These are phyloP conservation scores for Tulasnella sp. DNA, from an alignment of 768 basidiomycete genomes.

Conservation along the genomic window DNA sequence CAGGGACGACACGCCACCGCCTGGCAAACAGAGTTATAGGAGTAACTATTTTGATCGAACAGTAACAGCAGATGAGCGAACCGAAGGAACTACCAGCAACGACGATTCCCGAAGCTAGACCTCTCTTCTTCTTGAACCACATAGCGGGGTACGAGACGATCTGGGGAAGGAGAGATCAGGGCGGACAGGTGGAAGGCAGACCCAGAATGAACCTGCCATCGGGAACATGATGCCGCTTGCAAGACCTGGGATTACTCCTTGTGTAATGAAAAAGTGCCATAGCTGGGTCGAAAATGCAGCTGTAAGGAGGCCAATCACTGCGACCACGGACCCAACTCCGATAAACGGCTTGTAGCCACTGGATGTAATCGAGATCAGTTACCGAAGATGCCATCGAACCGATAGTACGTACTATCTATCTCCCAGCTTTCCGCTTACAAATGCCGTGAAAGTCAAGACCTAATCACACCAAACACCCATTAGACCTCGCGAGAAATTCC, in stretches of 20 bases:
- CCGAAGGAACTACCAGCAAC: conserved; percentile 31
- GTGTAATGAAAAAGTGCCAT: conserved; percentile 32
- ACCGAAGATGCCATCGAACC: background rate
- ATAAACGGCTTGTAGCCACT: conserved; percentile 31
- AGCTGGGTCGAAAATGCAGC: conserved; percentile 30
- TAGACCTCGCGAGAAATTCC: background rate
- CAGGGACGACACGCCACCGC: conserved; percentile 29
- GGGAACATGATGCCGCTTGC: conserved; percentile 26
- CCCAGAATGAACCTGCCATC: conserved; percentile 5
- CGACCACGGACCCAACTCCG: conserved; percentile 23
- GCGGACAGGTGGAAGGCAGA: too few relatives aligned
- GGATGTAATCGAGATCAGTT: background rate
- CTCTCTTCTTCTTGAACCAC: conserved; percentile 30
- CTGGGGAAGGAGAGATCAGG: background rate
- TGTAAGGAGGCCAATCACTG: conserved; percentile 9
- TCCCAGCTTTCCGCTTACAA: conserved; percentile 31
- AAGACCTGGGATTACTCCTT: conserved; percentile 29
- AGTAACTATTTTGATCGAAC: background rate
- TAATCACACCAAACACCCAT: background rate
- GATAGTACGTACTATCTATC: conserved; percentile 29
- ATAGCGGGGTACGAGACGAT: conserved; percentile 29
- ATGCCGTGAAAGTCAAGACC: conserved; percentile 30
- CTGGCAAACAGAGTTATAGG: background rate
- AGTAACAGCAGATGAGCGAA: background rate
- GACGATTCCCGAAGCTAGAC: conserved; percentile 30